Percentiles rank a stretch among this genome's conserved stretches.
phyloP scores from a whole-genome alignment of 371 early-diverging fungal genomes.

The Hamiltosporidium magnivora region DNA sequence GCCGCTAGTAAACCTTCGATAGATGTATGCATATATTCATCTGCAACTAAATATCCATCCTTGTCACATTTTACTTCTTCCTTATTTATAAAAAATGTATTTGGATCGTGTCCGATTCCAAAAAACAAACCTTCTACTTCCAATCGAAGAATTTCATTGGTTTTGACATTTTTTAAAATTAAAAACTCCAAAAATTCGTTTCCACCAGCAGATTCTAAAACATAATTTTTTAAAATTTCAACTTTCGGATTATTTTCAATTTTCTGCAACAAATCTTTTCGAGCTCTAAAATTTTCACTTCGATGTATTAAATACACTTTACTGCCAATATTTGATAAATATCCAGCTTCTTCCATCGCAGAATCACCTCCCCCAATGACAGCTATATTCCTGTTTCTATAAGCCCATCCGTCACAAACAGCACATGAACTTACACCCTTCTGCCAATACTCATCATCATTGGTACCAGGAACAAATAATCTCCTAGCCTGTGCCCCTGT shows the following conservation, averaged over 20 bases:
- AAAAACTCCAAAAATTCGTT: slow-evolving; percentile 58
- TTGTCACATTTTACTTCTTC: slow-evolving; percentile 64
- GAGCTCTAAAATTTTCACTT: slow-evolving; percentile 80
- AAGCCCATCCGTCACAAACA: slow-evolving; percentile 91
- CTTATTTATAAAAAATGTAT: slow-evolving; percentile 58
- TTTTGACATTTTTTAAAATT: slow-evolving; percentile 52
- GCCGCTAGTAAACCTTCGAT: slow-evolving; percentile 82
- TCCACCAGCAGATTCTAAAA: slow-evolving; percentile 70
- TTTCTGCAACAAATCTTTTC: slow-evolving; percentile 80
- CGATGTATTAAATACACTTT: slow-evolving; percentile 82
- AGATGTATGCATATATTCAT: slow-evolving; percentile 64
- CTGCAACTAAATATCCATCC: slow-evolving; percentile 72
- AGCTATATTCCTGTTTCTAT: slow-evolving; percentile 68
- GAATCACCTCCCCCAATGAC: slow-evolving; percentile 97
- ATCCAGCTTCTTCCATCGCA: slow-evolving; percentile 90
- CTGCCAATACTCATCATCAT: slow-evolving; percentile 74
- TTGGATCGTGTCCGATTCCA: slow-evolving; percentile 91
- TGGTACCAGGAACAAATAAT: slow-evolving; percentile 59
- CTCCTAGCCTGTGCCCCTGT: slow-evolving; percentile 95
- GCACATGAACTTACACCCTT: slow-evolving; percentile 95
- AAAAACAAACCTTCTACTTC: slow-evolving; percentile 81
- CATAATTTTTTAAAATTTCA: slow-evolving; percentile 72
- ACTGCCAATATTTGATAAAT: slow-evolving; percentile 71
- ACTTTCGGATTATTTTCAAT: slow-evolving; percentile 69
- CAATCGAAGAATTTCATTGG: slow-evolving; percentile 56